Percentiles rank a stretch among this genome's conserved stretches.
phyloP scores from a whole-genome alignment of 2,329 filamentous ascomycete genomes.

The Xylariaceae sp. region DNA sequence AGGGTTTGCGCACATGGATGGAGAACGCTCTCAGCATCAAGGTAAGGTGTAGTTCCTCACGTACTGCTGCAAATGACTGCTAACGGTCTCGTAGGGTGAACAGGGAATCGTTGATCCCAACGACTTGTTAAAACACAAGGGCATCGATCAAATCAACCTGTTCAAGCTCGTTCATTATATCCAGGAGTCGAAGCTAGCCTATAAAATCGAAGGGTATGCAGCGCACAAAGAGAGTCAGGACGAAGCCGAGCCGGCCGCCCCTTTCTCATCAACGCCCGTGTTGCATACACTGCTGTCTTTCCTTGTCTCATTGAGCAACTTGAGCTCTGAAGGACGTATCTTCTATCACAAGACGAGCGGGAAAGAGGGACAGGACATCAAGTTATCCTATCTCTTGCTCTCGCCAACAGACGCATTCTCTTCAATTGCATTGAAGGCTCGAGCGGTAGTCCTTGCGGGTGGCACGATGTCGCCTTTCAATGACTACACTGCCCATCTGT shows the following conservation, averaged over 20 bases:
- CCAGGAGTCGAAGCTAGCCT: constrained; percentile 84
- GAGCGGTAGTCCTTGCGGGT: constrained; percentile 84
- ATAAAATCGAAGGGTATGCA: constrained; percentile 89
- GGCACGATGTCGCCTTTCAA: constrained; percentile 97
- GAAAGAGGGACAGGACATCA: constrained; percentile 42
- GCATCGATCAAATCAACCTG: constrained; percentile 91
- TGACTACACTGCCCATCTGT: constrained; percentile 82
- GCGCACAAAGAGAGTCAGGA: constrained; percentile 52
- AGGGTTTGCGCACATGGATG: constrained; percentile 69
- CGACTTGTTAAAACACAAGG: constrained; percentile 72
- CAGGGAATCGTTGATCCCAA: constrained; percentile 68
- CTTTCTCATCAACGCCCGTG: constrained; percentile 45
- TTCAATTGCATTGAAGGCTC: constrained; percentile 75
- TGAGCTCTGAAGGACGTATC: constrained; percentile 64
- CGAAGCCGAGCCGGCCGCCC: constrained; percentile 20
- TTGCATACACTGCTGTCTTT: constrained; percentile 56
- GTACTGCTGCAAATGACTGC: constrained; percentile 4
- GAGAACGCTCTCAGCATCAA: constrained; percentile 46
- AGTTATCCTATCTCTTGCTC: constrained; percentile 78
- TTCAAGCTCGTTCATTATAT: constrained; percentile 85
- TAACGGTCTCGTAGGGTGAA: constrained; percentile 33
- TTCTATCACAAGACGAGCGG: constrained; percentile 51
- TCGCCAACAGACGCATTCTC: constrained; percentile 90
- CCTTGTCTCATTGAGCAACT: constrained; percentile 77
- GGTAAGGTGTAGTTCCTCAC: constrained; percentile 32